These are phyloP conservation scores for Elsinoe necatrix DNA, from an alignment of 2,329 filamentous ascomycete species.

Conservation along the genomic window DNA sequence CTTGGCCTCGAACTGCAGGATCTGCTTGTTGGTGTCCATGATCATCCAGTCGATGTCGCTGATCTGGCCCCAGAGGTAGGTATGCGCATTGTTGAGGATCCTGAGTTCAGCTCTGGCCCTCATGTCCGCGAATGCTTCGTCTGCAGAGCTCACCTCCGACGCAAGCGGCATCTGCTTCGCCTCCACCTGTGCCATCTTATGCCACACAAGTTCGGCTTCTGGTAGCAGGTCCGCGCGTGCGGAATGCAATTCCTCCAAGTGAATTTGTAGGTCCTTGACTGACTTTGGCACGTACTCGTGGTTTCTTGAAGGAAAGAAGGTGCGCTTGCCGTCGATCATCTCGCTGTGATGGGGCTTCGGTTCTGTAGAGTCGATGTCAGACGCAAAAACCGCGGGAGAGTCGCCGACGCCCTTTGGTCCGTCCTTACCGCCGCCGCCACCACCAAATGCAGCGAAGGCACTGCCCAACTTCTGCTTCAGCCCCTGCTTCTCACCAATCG, in stretches of 20 bases:
- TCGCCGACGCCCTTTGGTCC: not conserved
- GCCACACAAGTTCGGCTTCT: conserved; percentile 20
- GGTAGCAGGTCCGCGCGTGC: conserved; percentile 9
- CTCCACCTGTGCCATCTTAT: conserved; percentile 19
- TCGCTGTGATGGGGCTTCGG: conserved; percentile 18
- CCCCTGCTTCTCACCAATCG: not conserved
- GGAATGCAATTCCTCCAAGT: conserved; percentile 15
- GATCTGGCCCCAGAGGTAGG: conserved; percentile 18
- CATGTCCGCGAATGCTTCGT: conserved; percentile 8
- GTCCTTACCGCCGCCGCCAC: not conserved
- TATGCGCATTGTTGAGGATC: conserved; percentile 18
- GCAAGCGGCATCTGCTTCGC: conserved; percentile 12
- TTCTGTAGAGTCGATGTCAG: conserved; percentile 16
- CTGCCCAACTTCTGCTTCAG: not conserved
- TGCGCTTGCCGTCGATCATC: conserved; percentile 18
- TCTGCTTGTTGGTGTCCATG: conserved; percentile 20
- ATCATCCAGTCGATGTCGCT: conserved; percentile 21
- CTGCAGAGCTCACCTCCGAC: not conserved
- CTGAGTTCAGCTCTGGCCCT: conserved; percentile 14
- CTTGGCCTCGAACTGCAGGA: conserved; percentile 19
- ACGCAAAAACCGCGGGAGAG: not conserved
- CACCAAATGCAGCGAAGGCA: not conserved
- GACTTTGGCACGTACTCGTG: conserved; percentile 17
- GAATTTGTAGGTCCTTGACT: conserved; percentile 16
- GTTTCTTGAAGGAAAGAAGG: conserved; percentile 17